phyloP scores from a whole-genome alignment of 805 yeast genomes.

The Yamadazyma tumulicola region DNA sequence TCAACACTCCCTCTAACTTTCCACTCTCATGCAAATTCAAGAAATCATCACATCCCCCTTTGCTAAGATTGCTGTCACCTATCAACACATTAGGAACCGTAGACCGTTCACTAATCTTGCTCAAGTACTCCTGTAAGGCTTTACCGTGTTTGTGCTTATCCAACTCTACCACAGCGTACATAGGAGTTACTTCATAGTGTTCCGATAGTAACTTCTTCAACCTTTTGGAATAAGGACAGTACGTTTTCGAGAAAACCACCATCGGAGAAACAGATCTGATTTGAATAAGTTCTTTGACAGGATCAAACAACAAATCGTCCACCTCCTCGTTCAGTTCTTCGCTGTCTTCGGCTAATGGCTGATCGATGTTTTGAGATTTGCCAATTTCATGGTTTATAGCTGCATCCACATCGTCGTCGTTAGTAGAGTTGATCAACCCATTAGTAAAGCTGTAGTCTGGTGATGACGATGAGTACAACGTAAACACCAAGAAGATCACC shows the following conservation, averaged over 20 bases:
- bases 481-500: slow-evolving; percentile 8
- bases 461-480: slow-evolving; percentile 7
- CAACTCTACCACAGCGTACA: slow-evolving; percentile 71
- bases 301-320: slow-evolving; percentile 33
- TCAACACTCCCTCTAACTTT: slow-evolving; percentile 47
- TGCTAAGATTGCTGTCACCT: slow-evolving; percentile 53
- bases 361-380: slow-evolving; percentile 12
- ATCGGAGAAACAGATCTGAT: slow-evolving; percentile 64
- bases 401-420: slow-evolving; percentile 35
- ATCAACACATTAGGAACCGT: slow-evolving; percentile 91
- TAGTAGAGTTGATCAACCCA: slow-evolving; percentile 28
- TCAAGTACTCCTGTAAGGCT: slow-evolving; percentile 71
- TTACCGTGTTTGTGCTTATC: slow-evolving; percentile 77
- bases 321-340: slow-evolving; percentile 11
- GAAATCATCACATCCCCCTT: slow-evolving; percentile 91
- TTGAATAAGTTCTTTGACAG: slow-evolving; percentile 42
- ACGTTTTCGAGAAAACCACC: slow-evolving; percentile 50
- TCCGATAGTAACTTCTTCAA: slow-evolving; percentile 64
- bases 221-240: slow-evolving; percentile 74
- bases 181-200: slow-evolving; percentile 69
- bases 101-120: slow-evolving; percentile 63
- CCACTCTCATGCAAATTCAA: slow-evolving; percentile 55
- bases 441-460: slow-evolving; percentile 9
- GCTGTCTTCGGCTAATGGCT: background rate
- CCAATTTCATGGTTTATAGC: slow-evolving; percentile 38